phyloP scores from a whole-genome alignment of 352 stramenopile species.

The Pythium guiyangense region DNA sequence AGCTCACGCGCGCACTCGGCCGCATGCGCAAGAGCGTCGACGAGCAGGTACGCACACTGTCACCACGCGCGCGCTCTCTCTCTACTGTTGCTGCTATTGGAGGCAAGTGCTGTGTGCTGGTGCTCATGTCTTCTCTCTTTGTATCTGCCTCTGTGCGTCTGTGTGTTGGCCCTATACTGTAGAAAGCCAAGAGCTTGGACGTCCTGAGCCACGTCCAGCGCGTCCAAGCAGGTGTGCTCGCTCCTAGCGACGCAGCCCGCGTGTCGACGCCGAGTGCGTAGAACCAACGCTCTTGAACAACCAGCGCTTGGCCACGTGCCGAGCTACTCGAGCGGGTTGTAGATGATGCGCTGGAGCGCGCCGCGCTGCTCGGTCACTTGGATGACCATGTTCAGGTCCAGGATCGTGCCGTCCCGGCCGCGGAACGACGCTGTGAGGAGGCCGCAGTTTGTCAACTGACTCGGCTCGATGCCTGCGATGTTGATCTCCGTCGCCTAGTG shows the following conservation, averaged over 20 bases:
- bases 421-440: constrained; percentile 82
- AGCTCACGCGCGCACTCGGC: constrained; percentile 61
- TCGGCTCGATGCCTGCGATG: constrained; percentile 68
- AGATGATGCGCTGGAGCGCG: constrained; percentile 80
- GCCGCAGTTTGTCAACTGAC: constrained; percentile 84
- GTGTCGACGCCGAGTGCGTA: background rate
- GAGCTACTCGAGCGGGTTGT: constrained; percentile 83
- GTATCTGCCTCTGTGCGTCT: no score
- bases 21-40: constrained; percentile 57
- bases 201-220: constrained; percentile 35
- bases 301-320: no score
- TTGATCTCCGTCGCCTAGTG: constrained; percentile 59
- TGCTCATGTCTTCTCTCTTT: background rate
- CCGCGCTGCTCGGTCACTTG: constrained; percentile 80
- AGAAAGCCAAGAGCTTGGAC: constrained; percentile 35
- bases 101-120: background rate
- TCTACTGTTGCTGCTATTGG: background rate
- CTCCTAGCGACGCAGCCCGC: background rate
- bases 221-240: constrained; percentile 30
- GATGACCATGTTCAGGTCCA: constrained; percentile 87
- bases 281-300: background rate
- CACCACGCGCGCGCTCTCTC: background rate
- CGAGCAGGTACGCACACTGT: constrained; percentile 33
- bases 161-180: background rate
- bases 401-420: constrained; percentile 61